phyloP scores from a whole-genome alignment of 345 rosid species.

The Gossypioides kirkii region DNA sequence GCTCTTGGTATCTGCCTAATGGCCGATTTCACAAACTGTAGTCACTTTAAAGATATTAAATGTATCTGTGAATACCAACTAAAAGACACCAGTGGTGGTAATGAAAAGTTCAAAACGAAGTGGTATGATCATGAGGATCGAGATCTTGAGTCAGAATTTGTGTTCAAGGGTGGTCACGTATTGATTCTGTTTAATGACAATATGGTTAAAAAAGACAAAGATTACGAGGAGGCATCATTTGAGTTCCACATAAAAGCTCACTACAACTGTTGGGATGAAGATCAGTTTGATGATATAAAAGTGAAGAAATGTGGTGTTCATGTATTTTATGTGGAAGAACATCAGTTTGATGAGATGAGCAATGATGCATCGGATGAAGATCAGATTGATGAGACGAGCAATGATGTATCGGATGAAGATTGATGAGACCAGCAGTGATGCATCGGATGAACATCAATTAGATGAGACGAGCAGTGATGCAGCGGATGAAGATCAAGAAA shows the following conservation, averaged over 20 bases:
- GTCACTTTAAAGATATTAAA: no score
- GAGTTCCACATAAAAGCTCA: slow-evolving; percentile 1
- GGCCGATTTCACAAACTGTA: neutral
- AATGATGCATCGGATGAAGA: neutral
- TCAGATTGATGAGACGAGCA: neutral
- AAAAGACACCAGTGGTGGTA: neutral
- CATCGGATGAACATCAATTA: neutral
- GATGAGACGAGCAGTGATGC: neutral
- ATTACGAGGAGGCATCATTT: neutral
- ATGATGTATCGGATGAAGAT: neutral
- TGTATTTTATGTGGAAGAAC: neutral
- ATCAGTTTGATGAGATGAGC: neutral
- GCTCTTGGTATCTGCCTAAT: neutral
- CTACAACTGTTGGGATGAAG: no score
- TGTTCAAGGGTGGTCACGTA: slow-evolving; percentile 10
- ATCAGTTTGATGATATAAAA: no score
- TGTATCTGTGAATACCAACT: neutral
- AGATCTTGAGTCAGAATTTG: neutral
- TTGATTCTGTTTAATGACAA: neutral
- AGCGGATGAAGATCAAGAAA: neutral
- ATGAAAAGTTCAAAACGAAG: neutral
- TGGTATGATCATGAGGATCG: no score
- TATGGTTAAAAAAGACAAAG: neutral
- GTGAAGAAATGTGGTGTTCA: neutral
- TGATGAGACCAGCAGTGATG: neutral